These are phyloP conservation scores for Cymodocea nodosa DNA, from an alignment of 116 monocot genomes.

Conservation along the genomic window DNA sequence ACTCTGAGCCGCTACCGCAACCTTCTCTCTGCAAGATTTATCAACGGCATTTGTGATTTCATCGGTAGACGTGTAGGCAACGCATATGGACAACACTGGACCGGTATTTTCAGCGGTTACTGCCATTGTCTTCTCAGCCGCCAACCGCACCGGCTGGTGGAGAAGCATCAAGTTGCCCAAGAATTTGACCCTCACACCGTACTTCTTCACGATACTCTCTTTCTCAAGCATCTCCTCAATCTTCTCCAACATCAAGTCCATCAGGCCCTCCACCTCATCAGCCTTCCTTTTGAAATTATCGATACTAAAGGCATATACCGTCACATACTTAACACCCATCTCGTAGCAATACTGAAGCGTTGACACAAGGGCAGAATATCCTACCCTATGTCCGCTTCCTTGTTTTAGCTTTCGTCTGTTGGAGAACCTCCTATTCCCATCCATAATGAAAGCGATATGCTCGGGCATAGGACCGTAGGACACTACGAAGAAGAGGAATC, in stretches of 20 bases:
- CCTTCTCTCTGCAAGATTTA: slow-evolving; percentile 29
- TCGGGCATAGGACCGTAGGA: slow-evolving; percentile 63
- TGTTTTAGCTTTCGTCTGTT: slow-evolving; percentile 18
- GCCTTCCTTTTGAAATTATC: slow-evolving; percentile 82
- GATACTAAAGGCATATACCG: slow-evolving; percentile 88
- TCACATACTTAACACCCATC: slow-evolving; percentile 75
- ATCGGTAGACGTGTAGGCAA: slow-evolving; percentile 67
- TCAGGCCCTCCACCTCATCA: slow-evolving; percentile 53
- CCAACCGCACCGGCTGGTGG: slow-evolving; percentile 37
- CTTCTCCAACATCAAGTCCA: slow-evolving; percentile 71
- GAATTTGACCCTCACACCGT: slow-evolving; percentile 54
- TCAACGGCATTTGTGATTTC: slow-evolving; percentile 67
- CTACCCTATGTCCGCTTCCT: slow-evolving; percentile 32
- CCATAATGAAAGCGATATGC: slow-evolving; percentile 88
- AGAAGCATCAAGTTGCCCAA: slow-evolving; percentile 65
- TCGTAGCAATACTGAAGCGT: slow-evolving; percentile 66
- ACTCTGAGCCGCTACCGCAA: not conserved
- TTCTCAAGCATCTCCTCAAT: slow-evolving; percentile 48
- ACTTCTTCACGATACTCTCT: slow-evolving; percentile 41
- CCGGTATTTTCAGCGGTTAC: slow-evolving; percentile 52
- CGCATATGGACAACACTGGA: slow-evolving; percentile 62
- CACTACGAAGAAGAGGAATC: slow-evolving; percentile 42
- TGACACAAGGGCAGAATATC: slow-evolving; percentile 46
- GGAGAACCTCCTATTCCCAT: slow-evolving; percentile 80
- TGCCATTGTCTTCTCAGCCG: slow-evolving; percentile 59